Evolutionary conservation across 805 yeast species (phyloP).

Genomic region (Cyberlindnera nakhonratchasimensis): DNA sequence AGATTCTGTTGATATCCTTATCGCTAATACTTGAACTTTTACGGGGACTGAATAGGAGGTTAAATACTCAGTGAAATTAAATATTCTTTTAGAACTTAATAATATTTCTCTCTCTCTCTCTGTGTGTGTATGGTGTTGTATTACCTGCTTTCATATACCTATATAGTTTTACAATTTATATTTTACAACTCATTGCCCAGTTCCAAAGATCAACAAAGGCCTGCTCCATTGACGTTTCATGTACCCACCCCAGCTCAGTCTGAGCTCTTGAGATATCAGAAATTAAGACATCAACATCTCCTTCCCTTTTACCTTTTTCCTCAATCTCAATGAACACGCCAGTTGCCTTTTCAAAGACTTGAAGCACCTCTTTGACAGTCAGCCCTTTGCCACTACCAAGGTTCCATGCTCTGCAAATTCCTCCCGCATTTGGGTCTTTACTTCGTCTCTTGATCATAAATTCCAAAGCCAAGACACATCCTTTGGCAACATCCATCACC

Average conservation of each 20-base stretch:
- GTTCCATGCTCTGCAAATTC: slow-evolving; percentile 74
- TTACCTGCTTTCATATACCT: too few relatives aligned
- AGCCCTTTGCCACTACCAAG: slow-evolving; percentile 80
- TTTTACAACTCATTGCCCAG: slow-evolving; percentile 60
- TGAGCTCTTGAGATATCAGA: slow-evolving; percentile 69
- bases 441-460: slow-evolving; percentile 39
- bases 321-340: slow-evolving; percentile 63
- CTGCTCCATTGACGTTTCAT: slow-evolving; percentile 49
- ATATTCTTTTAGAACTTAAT: background rate
- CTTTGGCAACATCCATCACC: slow-evolving; percentile 74
- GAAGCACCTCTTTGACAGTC: slow-evolving; percentile 68
- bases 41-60: slow-evolving; percentile 2
- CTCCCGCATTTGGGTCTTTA: slow-evolving; percentile 27
- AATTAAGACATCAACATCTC: slow-evolving; percentile 74
- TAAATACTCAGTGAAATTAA: background rate
- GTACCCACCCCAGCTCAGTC: slow-evolving; percentile 61
- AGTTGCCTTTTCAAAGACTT: slow-evolving; percentile 61
- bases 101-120: background rate
- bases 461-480: slow-evolving; percentile 68
- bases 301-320: slow-evolving; percentile 63
- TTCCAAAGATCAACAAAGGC: slow-evolving; percentile 76
- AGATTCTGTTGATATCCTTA: slow-evolving; percentile 12
- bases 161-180: too few relatives aligned
- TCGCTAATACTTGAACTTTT: slow-evolving; percentile 8
- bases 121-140: too few relatives aligned